phyloP scores from a whole-genome alignment of 2,329 filamentous ascomycete genomes.

The Calonectria pauciramosa region DNA sequence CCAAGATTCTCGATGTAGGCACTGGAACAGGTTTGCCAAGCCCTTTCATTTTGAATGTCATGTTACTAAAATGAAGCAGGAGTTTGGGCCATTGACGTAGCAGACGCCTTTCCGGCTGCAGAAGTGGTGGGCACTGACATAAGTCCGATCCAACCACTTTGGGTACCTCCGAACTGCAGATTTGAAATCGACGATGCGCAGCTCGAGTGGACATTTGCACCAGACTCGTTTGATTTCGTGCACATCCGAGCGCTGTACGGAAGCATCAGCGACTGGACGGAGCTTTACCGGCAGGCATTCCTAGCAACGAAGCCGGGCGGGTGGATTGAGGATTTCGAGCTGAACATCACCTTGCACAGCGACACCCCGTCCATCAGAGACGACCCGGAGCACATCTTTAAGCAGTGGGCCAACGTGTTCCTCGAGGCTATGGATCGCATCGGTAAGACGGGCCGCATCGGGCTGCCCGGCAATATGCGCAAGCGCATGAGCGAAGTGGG shows the following conservation, averaged over 20 bases:
- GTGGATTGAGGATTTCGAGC: constrained; percentile 37
- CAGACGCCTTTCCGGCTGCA: background rate
- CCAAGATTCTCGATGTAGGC: constrained; percentile 18
- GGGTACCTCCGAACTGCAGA: constrained; percentile 14
- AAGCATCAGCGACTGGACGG: constrained; percentile 18
- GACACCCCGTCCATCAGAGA: constrained; percentile 29
- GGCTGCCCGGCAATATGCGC: constrained; percentile 27
- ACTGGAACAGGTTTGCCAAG: constrained; percentile 1
- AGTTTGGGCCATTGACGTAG: constrained; percentile 21
- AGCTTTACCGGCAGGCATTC: constrained; percentile 19
- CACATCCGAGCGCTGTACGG: constrained; percentile 21
- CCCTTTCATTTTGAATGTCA: too few species aligned
- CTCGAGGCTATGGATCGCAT: constrained; percentile 31
- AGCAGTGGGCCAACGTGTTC: constrained; percentile 35
- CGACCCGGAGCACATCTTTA: constrained; percentile 35
- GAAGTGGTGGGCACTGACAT: constrained; percentile 15
- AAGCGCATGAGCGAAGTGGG: constrained; percentile 33
- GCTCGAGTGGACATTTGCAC: constrained; percentile 6
- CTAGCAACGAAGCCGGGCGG: constrained; percentile 21
- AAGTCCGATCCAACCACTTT: background rate
- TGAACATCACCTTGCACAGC: constrained; percentile 36
- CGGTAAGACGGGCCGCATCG: constrained; percentile 29
- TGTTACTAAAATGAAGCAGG: background rate
- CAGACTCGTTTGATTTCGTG: constrained; percentile 11
- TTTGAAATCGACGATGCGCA: constrained; percentile 21